These are phyloP conservation scores for Dentipellis fragilis DNA, from an alignment of 768 basidiomycete genomes.

Conservation along the genomic window DNA sequence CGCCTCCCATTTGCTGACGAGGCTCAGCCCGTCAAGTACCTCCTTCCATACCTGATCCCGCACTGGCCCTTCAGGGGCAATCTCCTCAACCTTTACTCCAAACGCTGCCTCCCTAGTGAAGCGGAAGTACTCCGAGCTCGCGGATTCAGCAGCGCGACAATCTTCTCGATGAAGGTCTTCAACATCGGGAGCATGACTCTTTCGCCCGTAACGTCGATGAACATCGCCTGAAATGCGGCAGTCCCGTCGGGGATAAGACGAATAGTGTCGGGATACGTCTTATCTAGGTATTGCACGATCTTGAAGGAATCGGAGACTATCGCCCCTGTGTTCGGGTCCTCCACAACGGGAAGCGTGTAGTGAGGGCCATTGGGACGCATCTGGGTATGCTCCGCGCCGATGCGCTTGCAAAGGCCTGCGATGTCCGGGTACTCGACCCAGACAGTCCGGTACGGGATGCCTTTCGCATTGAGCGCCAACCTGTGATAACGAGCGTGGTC, in stretches of 20 bases:
- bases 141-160: neutral
- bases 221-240: neutral
- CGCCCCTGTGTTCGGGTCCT: too few relatives aligned
- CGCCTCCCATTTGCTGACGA: neutral
- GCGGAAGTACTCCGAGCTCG: neutral
- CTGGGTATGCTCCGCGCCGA: too few relatives aligned
- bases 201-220: neutral
- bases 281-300: too few relatives aligned
- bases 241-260: neutral
- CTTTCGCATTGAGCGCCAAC: constrained; percentile 7
- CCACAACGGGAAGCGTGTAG: too few relatives aligned
- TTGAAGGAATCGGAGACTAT: too few relatives aligned
- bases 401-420: too few relatives aligned
- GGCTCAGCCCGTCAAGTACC: neutral
- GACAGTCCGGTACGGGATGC: constrained; percentile 11
- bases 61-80: neutral
- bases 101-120: neutral
- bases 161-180: neutral
- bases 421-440: too few relatives aligned
- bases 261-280: too few relatives aligned
- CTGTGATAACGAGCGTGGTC: neutral
- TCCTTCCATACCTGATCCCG: neutral
- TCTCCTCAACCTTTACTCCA: neutral
- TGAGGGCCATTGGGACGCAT: too few relatives aligned
- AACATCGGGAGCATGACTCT: neutral